A percentile compares a stretch with the other conserved stretches of the same genome.
phyloP scores from a whole-genome alignment of 1,284 basidiomycete species.

The Somion occarium region DNA sequence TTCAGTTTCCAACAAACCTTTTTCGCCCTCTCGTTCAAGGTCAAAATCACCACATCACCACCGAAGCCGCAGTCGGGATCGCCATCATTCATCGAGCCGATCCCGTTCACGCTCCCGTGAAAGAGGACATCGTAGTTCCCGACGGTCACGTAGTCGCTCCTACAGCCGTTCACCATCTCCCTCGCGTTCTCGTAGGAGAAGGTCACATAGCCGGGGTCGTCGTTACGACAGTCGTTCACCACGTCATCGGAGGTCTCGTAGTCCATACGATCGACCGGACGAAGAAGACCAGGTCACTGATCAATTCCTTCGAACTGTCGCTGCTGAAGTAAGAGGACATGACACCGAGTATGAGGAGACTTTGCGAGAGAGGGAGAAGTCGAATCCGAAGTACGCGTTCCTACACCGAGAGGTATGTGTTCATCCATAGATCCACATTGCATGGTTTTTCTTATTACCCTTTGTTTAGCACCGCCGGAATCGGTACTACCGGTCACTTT shows the following conservation, averaged over 20 bases:
- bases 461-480: conserved; percentile 69
- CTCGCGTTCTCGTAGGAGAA: conserved; percentile 25
- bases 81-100: background rate
- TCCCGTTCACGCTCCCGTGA: background rate
- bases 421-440: background rate
- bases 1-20: conserved; percentile 30
- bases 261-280: conserved; percentile 12
- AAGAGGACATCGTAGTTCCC: conserved; percentile 27
- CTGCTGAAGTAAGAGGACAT: conserved; percentile 78
- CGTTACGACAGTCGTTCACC: conserved; percentile 38
- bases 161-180: conserved; percentile 39
- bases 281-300: conserved; percentile 75
- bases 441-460: no score
- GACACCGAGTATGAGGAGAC: conserved; percentile 74
- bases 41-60: conserved; percentile 9
- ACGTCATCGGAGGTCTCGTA: conserved; percentile 30
- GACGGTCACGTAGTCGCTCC: conserved; percentile 27
- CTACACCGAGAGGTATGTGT: conserved; percentile 62
- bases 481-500: conserved; percentile 73
- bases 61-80: background rate
- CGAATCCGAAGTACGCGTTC: conserved; percentile 83
- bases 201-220: conserved; percentile 25
- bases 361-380: conserved; percentile 71
- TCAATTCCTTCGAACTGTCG: conserved; percentile 81
- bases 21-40: conserved; percentile 21